Evolutionary conservation across 257 asterid genomes (phyloP).

Genomic region (Petrea volubilis): DNA sequence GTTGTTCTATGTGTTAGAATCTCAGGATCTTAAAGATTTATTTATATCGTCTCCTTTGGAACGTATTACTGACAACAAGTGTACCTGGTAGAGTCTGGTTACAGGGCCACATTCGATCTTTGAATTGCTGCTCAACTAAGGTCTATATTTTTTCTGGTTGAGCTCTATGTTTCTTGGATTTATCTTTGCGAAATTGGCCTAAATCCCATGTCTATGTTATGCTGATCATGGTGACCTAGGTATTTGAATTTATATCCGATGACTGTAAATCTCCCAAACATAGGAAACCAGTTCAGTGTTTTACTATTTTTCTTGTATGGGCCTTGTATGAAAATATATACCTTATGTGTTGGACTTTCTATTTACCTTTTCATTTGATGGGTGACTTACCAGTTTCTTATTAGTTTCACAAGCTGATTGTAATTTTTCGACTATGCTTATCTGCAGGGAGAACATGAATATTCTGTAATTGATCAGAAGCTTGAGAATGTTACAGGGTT

Average conservation of each 20-base stretch:
- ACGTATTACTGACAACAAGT: not conserved
- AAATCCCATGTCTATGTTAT: not conserved
- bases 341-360: not conserved
- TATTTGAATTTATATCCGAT: not conserved
- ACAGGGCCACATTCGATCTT: not conserved
- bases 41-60: not conserved
- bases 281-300: not conserved
- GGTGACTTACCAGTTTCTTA: not conserved
- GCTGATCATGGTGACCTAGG: not conserved
- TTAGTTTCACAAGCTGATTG: too few relatives aligned
- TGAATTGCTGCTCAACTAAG: not conserved
- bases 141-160: conserved; percentile 2
- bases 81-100: not conserved
- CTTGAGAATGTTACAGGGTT: conserved; percentile 64
- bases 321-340: not conserved
- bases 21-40: not conserved
- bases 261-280: not conserved
- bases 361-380: not conserved
- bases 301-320: not conserved
- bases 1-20: not conserved
- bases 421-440: conserved; percentile 12
- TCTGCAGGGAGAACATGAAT: conserved; percentile 56
- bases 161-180: not conserved
- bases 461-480: conserved; percentile 51
- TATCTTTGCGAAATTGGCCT: not conserved